phyloP scores from a whole-genome alignment of 1,284 basidiomycete genomes.

The Cryptococcus sp. region DNA sequence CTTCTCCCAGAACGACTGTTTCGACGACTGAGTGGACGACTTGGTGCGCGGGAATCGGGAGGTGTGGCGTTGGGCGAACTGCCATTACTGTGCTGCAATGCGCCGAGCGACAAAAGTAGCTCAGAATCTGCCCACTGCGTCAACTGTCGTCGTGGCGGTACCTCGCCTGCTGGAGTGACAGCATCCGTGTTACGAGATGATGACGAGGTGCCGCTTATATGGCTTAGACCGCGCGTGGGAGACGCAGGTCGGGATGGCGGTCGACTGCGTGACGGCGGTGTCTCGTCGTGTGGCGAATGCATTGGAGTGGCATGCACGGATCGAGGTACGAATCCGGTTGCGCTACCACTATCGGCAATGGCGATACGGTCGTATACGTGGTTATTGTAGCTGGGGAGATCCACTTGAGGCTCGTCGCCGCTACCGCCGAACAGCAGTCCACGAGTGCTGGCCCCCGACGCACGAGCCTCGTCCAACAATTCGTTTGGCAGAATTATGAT shows the following conservation, averaged over 20 bases:
- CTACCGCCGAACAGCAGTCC: slow-evolving; percentile 63
- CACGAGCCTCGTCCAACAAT: slow-evolving; percentile 71
- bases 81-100: slow-evolving; percentile 33
- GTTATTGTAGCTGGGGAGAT: slow-evolving; percentile 80
- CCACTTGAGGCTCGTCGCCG: slow-evolving; percentile 63
- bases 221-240: slow-evolving; percentile 25
- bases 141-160: slow-evolving; percentile 58
- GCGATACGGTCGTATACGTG: slow-evolving; percentile 89
- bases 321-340: slow-evolving; percentile 31
- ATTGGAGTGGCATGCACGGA: slow-evolving; percentile 25
- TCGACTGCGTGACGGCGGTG: slow-evolving; percentile 39
- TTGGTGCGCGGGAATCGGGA: slow-evolving; percentile 43
- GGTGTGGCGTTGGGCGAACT: slow-evolving; percentile 47
- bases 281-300: slow-evolving; percentile 30
- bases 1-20: slow-evolving; percentile 43
- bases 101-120: slow-evolving; percentile 66
- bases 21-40: slow-evolving; percentile 44
- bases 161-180: slow-evolving; percentile 27
- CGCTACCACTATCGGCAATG: slow-evolving; percentile 63
- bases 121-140: slow-evolving; percentile 77
- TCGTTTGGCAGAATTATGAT: slow-evolving; percentile 74
- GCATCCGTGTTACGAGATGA: slow-evolving; percentile 12
- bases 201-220: slow-evolving; percentile 5
- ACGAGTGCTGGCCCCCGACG: slow-evolving; percentile 69
- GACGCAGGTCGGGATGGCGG: slow-evolving; percentile 48